Conservation (phyloP, 2,329 filamentous ascomycete genomes). For the Fusarium graminum region DNA sequence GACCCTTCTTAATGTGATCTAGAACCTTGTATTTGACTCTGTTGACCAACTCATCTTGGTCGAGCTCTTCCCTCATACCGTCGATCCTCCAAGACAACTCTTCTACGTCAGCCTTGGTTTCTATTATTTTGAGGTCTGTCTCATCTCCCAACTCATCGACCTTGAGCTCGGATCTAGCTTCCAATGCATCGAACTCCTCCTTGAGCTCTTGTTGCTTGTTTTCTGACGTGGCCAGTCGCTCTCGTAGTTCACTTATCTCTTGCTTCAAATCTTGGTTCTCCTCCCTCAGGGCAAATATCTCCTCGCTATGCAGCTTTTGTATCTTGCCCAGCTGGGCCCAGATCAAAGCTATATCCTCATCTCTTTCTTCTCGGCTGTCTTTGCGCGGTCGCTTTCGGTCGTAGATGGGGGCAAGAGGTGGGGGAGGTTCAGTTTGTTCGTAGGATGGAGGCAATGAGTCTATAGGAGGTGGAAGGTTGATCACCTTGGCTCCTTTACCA, state of each 20-base stretch:
- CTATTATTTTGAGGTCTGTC: not conserved
- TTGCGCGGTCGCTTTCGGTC: not conserved
- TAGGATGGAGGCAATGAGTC: not conserved
- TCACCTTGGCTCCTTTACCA: constrained; percentile 22
- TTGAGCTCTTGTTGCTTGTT: constrained; percentile 3
- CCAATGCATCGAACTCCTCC: constrained; percentile 5
- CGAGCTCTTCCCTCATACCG: not conserved
- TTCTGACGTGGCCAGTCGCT: constrained; percentile 1
- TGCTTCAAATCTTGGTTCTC: constrained; percentile 15
- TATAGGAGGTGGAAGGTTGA: constrained; percentile 3
- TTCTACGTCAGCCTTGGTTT: not conserved
- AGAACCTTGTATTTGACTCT: constrained; percentile 13
- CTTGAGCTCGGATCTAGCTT: not conserved
- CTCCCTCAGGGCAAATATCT: not conserved
- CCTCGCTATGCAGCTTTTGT: not conserved
- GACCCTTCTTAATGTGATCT: constrained; percentile 3
- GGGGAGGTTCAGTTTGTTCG: not conserved
- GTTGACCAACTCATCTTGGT: constrained; percentile 14
- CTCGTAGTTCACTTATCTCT: constrained; percentile 14
- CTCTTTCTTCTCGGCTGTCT: constrained; percentile 9
- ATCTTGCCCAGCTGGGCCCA: constrained; percentile 18
- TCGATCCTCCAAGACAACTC: not conserved
- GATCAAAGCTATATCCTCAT: constrained; percentile 19
- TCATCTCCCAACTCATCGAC: not conserved
- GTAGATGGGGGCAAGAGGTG: not conserved